These are phyloP conservation scores for Aegilops bicornis DNA, from an alignment of 176 grass and related monocot genomes.

Conservation along the genomic window DNA sequence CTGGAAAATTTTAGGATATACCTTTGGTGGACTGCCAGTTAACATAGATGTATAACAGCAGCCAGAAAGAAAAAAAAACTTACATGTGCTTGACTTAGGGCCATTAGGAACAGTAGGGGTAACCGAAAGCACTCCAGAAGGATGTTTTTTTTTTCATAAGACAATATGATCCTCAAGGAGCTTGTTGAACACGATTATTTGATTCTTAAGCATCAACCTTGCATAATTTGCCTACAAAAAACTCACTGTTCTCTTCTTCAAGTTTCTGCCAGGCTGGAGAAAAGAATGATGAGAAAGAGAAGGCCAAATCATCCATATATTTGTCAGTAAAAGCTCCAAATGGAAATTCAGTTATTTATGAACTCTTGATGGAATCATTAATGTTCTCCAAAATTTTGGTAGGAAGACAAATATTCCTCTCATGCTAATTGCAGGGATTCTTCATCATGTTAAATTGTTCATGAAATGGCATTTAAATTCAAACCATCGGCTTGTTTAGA, in stretches of 20 bases:
- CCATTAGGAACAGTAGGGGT: conserved; percentile 60
- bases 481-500: not conserved
- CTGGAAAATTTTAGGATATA: not conserved
- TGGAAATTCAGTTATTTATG: not conserved
- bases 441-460: not conserved
- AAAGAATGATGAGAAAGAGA: conserved; percentile 10
- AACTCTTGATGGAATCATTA: not conserved
- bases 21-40: not conserved
- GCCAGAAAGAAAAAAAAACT: not conserved
- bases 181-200: conserved; percentile 80
- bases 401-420: conserved; percentile 17
- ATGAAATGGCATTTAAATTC: not conserved
- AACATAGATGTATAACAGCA: not conserved
- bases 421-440: not conserved
- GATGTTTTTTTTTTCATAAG: too few relatives aligned
- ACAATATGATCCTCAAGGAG: conserved; percentile 61
- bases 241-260: conserved; percentile 87
- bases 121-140: conserved; percentile 9
- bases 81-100: conserved; percentile 64
- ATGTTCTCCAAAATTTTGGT: not conserved
- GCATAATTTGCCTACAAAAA: conserved; percentile 90
- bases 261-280: conserved; percentile 95
- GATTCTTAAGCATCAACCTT: conserved; percentile 88
- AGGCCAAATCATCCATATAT: not conserved
- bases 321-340: conserved; percentile 5